phyloP scores from a whole-genome alignment of 2,329 filamentous ascomycete species.

The Exophiala sideris region DNA sequence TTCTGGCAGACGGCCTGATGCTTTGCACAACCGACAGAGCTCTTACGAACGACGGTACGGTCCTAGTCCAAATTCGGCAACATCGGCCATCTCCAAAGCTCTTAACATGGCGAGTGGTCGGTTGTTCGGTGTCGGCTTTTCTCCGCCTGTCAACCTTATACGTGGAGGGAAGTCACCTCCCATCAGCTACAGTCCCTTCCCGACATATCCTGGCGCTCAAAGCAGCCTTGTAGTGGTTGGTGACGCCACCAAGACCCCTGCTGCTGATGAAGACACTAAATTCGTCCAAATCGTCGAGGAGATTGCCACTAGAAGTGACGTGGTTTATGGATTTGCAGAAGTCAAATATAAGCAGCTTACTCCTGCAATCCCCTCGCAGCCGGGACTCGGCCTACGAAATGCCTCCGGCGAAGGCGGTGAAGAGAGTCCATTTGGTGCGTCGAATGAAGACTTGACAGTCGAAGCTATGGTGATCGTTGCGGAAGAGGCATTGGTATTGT shows the following conservation, averaged over 20 bases:
- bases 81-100: conserved; percentile 90
- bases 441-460: conserved; percentile 71
- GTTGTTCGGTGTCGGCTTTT: conserved; percentile 50
- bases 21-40: conserved; percentile 65
- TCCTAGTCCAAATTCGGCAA: conserved; percentile 69
- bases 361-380: conserved; percentile 71
- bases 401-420: conserved; percentile 29
- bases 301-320: conserved; percentile 86
- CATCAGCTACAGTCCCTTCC: conserved; percentile 65
- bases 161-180: conserved; percentile 47
- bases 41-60: conserved; percentile 82
- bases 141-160: conserved; percentile 45
- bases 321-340: conserved; percentile 95
- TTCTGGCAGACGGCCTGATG: conserved; percentile 61
- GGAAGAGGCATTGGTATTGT: conserved; percentile 91
- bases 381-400: conserved; percentile 34
- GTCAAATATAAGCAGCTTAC: conserved; percentile 98
- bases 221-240: conserved; percentile 64
- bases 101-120: conserved; percentile 83
- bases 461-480: conserved; percentile 84
- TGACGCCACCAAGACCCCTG: conserved; percentile 60
- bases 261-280: conserved; percentile 73
- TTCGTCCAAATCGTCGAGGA: conserved; percentile 84
- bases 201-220: conserved; percentile 72
- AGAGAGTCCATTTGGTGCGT: conserved; percentile 37